Conservation (phyloP, 1,284 basidiomycete species). For the Coriolopsis trogii region DNA sequence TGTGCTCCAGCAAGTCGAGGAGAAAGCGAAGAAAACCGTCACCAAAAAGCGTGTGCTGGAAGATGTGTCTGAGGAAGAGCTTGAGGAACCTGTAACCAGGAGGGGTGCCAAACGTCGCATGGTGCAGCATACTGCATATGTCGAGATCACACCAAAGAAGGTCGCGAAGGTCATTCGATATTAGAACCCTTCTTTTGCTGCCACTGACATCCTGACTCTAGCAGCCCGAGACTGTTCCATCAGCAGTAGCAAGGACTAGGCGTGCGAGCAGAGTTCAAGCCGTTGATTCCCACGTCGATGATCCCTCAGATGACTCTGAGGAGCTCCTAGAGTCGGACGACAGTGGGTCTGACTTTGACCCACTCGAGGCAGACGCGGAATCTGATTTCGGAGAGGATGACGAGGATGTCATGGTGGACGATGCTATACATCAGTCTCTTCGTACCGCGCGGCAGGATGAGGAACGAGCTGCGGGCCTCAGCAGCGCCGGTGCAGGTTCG, state of each 20-base stretch:
- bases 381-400: constrained; percentile 39
- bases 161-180: constrained; percentile 41
- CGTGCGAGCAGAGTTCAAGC: constrained; percentile 9
- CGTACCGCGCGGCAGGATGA: constrained; percentile 39
- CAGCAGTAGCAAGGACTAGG: background rate
- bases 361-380: constrained; percentile 24
- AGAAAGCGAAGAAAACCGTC: constrained; percentile 14
- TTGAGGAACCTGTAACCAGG: constrained; percentile 13
- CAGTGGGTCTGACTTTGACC: constrained; percentile 62
- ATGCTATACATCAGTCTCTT: constrained; percentile 59
- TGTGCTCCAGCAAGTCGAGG: constrained; percentile 16
- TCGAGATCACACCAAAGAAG: constrained; percentile 42
- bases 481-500: constrained; percentile 45
- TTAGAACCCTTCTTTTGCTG: constrained; percentile 13
- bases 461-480: constrained; percentile 30
- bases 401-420: constrained; percentile 59
- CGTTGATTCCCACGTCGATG: background rate
- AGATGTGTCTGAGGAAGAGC: constrained; percentile 29
- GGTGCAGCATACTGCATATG: constrained; percentile 43
- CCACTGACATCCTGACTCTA: constrained; percentile 1
- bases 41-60: constrained; percentile 37
- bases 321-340: constrained; percentile 53
- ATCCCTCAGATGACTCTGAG: constrained; percentile 44
- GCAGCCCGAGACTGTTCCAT: constrained; percentile 1
- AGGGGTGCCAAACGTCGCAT: constrained; percentile 48